A percentile compares a stretch with the other conserved stretches of the same genome.
Conservation (phyloP, 306 rosid species). For the Fragaria vesca region DNA sequence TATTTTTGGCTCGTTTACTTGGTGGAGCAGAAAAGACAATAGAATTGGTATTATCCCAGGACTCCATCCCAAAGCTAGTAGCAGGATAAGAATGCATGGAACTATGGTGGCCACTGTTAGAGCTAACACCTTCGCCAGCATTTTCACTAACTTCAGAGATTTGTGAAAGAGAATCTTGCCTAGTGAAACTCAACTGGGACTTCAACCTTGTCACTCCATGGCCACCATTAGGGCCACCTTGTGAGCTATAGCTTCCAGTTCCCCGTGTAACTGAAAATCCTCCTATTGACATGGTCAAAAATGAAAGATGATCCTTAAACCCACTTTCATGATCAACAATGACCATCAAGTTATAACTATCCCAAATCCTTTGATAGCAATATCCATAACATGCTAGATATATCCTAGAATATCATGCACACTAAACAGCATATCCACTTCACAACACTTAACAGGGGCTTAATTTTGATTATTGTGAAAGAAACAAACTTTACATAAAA, state of each 20-base stretch:
- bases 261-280: constrained; percentile 85
- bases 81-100: constrained; percentile 41
- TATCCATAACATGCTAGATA: neutral
- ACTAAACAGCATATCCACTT: too few relatives aligned
- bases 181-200: constrained; percentile 76
- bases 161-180: constrained; percentile 76
- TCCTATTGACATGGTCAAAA: constrained; percentile 22
- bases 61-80: constrained; percentile 48
- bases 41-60: constrained; percentile 65
- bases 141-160: constrained; percentile 55
- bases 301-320: neutral
- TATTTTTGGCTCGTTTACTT: constrained; percentile 50
- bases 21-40: constrained; percentile 64
- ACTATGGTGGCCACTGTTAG: constrained; percentile 38
- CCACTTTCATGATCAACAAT: neutral
- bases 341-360: neutral
- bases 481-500: neutral
- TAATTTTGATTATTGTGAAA: neutral
- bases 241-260: constrained; percentile 49
- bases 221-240: constrained; percentile 40
- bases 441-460: neutral
- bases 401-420: neutral
- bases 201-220: constrained; percentile 56
- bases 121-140: constrained; percentile 37
- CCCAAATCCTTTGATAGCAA: neutral